Evolutionary conservation across 2,329 filamentous ascomycete species (phyloP), one percentile per base, ranked within the genome.

Genomic region (Triangularia verruculosa): DNA sequence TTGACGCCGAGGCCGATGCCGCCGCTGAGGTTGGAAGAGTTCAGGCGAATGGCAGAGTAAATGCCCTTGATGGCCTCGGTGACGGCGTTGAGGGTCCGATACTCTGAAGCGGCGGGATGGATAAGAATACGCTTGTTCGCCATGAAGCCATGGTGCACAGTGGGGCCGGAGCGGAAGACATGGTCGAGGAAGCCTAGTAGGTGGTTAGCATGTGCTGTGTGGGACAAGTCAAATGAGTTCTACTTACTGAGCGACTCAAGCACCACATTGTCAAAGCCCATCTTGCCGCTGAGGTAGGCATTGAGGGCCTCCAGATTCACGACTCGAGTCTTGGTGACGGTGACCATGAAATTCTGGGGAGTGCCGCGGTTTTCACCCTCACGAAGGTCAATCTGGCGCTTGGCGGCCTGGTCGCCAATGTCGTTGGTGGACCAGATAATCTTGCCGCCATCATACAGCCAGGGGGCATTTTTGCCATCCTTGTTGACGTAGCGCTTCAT

Each of bases 1-100:
- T 90, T 86, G 5, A 98, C 81, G 8, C 86, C 86, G 5, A 98
- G 81, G 8, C 86, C 86, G 25, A 85, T 83, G 30, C 85, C 82
- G 1, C 79, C 77, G 62, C 67, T 70, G 65, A 70, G 75, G 71
- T 74, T 78, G 65, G 71, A 74, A 72, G 83, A 83, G 55, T 89
- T 89, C 22, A 94, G 83, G 51, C 93, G 87, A 59, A 97, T 88
- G 0, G 93, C 93, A 9, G 92, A 87, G 71, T 97, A 98, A 4
- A 93, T 89, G 28, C 95, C 95, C 74, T 96, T 97, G 79, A 92
- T 88, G 0, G 92, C 92, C 72, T 93, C 87, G 2, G 80, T 70
- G 15, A 71, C 74, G 22, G 83, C 78, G 32, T 87, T 84, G n/a
- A 97, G 82, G 3, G 81, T 76, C 6, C n/a, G n/a, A 74, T 76